These are phyloP conservation scores for Saussurea involucrata DNA, from an alignment of 129 eudicot genomes.

Conservation along the genomic window DNA sequence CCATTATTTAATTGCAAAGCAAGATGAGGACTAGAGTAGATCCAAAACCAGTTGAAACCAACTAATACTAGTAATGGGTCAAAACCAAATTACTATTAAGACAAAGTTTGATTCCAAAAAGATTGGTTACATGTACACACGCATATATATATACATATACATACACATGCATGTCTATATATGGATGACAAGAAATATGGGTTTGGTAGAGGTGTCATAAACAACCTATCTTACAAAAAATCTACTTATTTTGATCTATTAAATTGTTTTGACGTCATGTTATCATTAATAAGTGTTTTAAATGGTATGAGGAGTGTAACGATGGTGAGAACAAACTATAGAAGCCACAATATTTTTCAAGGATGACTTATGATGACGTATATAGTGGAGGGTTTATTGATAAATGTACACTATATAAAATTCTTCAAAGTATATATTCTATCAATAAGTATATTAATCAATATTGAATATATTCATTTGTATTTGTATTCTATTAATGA, in stretches of 20 bases:
- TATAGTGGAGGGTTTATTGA: not conserved
- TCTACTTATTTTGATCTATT: too few species aligned
- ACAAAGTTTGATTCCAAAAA: not conserved
- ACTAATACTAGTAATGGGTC: not conserved
- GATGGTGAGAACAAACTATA: not conserved
- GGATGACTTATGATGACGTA: not conserved
- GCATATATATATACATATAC: not conserved
- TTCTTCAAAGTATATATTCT: too few species aligned
- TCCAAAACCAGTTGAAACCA: not conserved
- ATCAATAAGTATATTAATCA: too few species aligned
- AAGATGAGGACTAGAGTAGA: not conserved
- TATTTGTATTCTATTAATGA: too few species aligned
- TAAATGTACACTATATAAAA: not conserved
- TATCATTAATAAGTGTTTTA: too few species aligned
- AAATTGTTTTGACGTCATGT: not conserved
- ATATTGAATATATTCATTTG: too few species aligned
- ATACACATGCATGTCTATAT: not conserved
- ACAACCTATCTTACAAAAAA: not conserved
- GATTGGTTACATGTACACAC: not conserved
- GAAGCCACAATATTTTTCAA: not conserved
- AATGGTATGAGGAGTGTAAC: too few species aligned
- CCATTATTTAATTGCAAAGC: not conserved
- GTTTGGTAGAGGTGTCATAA: not conserved
- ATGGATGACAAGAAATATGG: not conserved
- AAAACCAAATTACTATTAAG: not conserved